Evolutionary conservation across 2,329 filamentous ascomycete species (phyloP), one percentile per base, ranked within the genome.

Genomic region (Colletotrichum sp.): DNA sequence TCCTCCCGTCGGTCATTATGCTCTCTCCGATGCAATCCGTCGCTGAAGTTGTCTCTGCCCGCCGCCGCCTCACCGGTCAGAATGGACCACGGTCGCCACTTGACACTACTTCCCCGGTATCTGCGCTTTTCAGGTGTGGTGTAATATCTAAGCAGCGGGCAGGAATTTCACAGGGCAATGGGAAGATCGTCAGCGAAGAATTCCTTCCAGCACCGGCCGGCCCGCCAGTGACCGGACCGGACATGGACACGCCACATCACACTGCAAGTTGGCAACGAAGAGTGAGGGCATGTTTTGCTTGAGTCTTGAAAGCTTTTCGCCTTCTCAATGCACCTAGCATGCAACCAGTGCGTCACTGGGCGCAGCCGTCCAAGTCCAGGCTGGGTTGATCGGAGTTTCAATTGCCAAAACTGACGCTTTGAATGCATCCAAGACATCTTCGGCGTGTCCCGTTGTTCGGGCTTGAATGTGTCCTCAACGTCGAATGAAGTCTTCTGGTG

Each of bases 271-370:
- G 43, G 36, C 68, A 61, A 61, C 60, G 26, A 61, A 32, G 69
- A 59, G 39, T 39, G 68, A 67, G 21, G 34, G 21, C 69, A 63
- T 18, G 32, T 39, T 48, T 43, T 75, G 64, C 59, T 70, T 64
- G 57, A 63, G 63, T 63, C n/a, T 9, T 21, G 18, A 68, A 18
- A 43, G n/a, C 12, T 28, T 21, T 16, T 76, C 28, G 57, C 34
- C 59, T 14, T 74, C 59, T 16, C 14, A 59, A 65, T 57, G 60
- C 43, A 26, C 67, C 13, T 65, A 60, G 34, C 59, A 65, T 74
- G 74, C 59, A 74, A 60, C 57, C 36, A 32, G 32, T 69, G 34
- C 74, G 74, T 76, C 74, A 76, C 71, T 65, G 70, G 74, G 71
- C 64, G 69, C 59, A 65, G 21, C n/a, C 6, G 18, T 69, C 21